These are phyloP conservation scores for Xylaria arbuscula DNA, from an alignment of 2,329 filamentous ascomycete genomes.

Conservation along the genomic window DNA sequence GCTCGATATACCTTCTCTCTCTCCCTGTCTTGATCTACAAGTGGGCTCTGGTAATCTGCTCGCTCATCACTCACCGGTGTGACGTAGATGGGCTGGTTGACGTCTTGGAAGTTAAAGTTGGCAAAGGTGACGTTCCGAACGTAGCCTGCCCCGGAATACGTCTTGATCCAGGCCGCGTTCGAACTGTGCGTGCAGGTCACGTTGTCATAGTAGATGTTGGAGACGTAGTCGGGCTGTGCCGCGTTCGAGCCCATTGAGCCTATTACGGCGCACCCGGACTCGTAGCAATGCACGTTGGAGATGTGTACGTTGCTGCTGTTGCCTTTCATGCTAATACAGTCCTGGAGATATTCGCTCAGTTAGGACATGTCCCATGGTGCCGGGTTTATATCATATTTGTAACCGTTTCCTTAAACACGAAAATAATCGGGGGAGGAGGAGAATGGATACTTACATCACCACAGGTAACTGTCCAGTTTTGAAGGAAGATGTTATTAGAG, in stretches of 20 bases:
- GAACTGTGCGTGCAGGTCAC: slow-evolving; percentile 53
- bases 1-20: not conserved
- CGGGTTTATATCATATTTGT: not conserved
- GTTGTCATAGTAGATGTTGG: slow-evolving; percentile 54
- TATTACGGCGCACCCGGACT: slow-evolving; percentile 53
- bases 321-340: slow-evolving; percentile 56
- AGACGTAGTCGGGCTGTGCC: slow-evolving; percentile 51
- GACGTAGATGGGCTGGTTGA: slow-evolving; percentile 63
- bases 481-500: slow-evolving; percentile 57
- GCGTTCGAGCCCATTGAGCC: slow-evolving; percentile 53
- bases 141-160: slow-evolving; percentile 55
- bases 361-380: not conserved
- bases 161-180: slow-evolving; percentile 58
- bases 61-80: slow-evolving; percentile 45
- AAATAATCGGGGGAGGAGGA: not conserved
- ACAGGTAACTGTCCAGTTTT: slow-evolving; percentile 59
- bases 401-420: not conserved
- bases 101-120: slow-evolving; percentile 54
- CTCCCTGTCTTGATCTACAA: not conserved
- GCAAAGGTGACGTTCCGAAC: slow-evolving; percentile 58
- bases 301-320: slow-evolving; percentile 55
- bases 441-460: slow-evolving; percentile 50
- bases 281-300: slow-evolving; percentile 54
- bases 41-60: no score
- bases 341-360: slow-evolving; percentile 41